Evolutionary conservation across 345 rosid genomes (phyloP).

Genomic region (Balakata baccata): DNA sequence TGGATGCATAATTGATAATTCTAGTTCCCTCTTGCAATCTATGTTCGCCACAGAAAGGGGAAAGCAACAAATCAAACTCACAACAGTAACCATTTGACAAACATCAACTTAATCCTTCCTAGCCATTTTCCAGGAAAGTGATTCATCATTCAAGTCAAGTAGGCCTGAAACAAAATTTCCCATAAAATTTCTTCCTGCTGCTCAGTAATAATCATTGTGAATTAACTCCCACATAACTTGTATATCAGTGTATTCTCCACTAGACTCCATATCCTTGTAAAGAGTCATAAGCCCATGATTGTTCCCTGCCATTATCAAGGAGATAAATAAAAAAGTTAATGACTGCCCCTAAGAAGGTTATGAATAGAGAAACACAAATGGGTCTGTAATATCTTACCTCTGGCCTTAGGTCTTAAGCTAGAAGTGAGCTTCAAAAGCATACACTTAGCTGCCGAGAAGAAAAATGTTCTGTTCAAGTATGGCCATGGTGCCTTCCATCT

Average conservation of each 20-base stretch:
- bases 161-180: slow-evolving; percentile 38
- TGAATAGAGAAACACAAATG: too few species aligned
- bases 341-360: too few species aligned
- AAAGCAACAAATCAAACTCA: too few species aligned
- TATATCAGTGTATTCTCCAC: slow-evolving; percentile 52
- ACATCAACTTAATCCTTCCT: too few species aligned
- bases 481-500: slow-evolving; percentile 36
- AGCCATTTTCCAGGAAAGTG: too few species aligned
- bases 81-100: too few species aligned
- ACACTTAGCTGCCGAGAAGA: slow-evolving; percentile 29
- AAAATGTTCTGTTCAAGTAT: slow-evolving; percentile 32
- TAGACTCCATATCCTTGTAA: slow-evolving; percentile 58
- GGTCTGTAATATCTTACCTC: slow-evolving; percentile 29
- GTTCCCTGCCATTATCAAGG: slow-evolving; percentile 30
- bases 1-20: background rate
- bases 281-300: slow-evolving; percentile 38
- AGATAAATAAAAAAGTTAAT: too few species aligned
- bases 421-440: slow-evolving; percentile 37
- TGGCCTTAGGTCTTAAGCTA: slow-evolving; percentile 30
- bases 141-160: too few species aligned
- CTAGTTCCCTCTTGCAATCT: too few species aligned
- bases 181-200: slow-evolving; percentile 20
- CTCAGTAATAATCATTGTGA: slow-evolving; percentile 21
- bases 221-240: slow-evolving; percentile 65
- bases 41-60: too few species aligned